Evolutionary conservation across 768 basidiomycete species (phyloP), one percentile per base, ranked within the genome.

Genomic region (Nidularia pulvinata): DNA sequence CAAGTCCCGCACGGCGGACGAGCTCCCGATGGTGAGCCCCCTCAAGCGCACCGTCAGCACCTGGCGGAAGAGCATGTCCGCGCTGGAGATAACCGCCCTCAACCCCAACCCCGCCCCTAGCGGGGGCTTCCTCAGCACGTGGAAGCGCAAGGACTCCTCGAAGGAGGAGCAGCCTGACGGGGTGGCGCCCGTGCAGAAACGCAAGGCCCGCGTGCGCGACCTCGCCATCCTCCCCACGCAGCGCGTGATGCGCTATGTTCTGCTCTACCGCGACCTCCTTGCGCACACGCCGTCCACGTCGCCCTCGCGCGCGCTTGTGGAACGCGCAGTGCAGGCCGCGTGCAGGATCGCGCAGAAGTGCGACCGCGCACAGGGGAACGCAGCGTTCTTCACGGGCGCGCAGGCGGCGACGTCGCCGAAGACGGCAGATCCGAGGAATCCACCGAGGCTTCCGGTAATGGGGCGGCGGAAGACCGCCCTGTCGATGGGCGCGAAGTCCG

Each of bases 161-260:
- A 34, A 14, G 47, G 39, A 19, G 46, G 46, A 35, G 22, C 35
- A 6, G 19, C 51, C 4, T 7, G 43, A 6, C 42, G 46, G 22
- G 49, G 16, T 36, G 16, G 9, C 35, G 22, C 37, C 43, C 30
- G 9, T 55, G 32, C 19, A 49, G 30, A 51, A 51, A 50, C 56
- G 56, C n/a, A 66, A 61, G 39, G 68, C 66, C 1, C 54, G 64
- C 34, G 75, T 85, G n/a, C 70, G 84, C 49, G 86, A 88, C 56
- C 67, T 88, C 7, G 86, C 84, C 1, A 88, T 88, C 56, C 67
- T 84, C 54, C 86, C 86, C 10, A 80, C 81, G 7, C 86, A 88
- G 64, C 70, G 86, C 33, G 76, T 86, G n/a, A 82, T 80, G 72
- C 75, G 86, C 57, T 88, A 88, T 61, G 86, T 85, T 4, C 56